A percentile compares a stretch with the other conserved stretches of the same genome.
Conservation (phyloP, 345 rosid genomes). For the Citrus mangshanensis region DNA sequence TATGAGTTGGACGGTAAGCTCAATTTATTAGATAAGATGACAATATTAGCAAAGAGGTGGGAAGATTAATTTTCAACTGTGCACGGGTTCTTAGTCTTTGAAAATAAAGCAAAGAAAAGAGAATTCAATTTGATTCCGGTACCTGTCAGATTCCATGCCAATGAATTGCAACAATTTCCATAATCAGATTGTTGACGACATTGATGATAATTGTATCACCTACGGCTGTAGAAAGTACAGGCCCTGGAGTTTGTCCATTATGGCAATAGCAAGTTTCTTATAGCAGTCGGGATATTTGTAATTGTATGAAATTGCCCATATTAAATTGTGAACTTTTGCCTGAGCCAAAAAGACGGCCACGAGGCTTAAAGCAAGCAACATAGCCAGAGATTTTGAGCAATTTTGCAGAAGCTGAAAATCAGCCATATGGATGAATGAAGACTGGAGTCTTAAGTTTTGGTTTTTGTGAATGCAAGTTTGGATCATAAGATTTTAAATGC, state of each 20-base stretch:
- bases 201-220: constrained; percentile 11
- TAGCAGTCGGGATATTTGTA: constrained; percentile 19
- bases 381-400: neutral
- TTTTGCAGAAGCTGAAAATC: neutral
- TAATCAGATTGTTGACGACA: constrained; percentile 3
- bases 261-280: constrained; percentile 16
- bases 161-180: constrained; percentile 34
- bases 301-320: constrained; percentile 18
- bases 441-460: neutral
- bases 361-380: neutral
- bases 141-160: constrained; percentile 60
- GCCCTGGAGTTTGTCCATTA: constrained; percentile 28
- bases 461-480: no score
- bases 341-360: neutral
- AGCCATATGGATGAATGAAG: no score
- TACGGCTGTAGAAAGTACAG: constrained; percentile 9
- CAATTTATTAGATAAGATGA: no score
- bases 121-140: neutral
- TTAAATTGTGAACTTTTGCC: constrained; percentile 7
- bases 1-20: no score
- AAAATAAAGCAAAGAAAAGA: neutral
- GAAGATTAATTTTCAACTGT: neutral
- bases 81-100: no score
- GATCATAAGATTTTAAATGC: no score
- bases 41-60: neutral